Base-by-base conservation (phyloP, 768 basidiomycete species). In the Bullera alba region DNA sequence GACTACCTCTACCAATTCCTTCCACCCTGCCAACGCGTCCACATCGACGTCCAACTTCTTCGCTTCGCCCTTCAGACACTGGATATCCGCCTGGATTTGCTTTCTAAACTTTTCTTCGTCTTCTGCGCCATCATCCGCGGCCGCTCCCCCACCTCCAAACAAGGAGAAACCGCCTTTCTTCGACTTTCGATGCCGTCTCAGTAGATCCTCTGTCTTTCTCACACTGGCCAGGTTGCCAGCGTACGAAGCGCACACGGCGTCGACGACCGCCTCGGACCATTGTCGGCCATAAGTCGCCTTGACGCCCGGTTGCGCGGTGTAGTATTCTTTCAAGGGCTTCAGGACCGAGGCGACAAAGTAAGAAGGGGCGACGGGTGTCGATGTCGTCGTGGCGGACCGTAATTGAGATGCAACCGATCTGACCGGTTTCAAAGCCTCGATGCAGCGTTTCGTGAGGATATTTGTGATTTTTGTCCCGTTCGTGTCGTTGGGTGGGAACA, bases 171-270 rank as follows among this genome's bases (percentile, higher is more conserved):
- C 77, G 0, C 77, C 75, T 58, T 84, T 87, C 63, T 87, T 88
- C 37, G 86, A 85, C 70, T 87, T 93, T 67, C 91, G 90, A 60
- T 93, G 77, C 30, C 86, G 80, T 32, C 84, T 78, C 22, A 97
- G 75, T 10, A 87, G 85, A 65, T 91, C 90, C 57, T 96, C 90
- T 6, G 88, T 88, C 76, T 93, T 93, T 71, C 83, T 86, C 80
- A 92, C 89, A 0, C 81, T 80, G 8, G 82, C 77, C 21, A 97
- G 77, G 64, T 87, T 85, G 49, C 79, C 78, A 12, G 84, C 81
- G 70, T 93, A 95, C 63, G 88, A 89, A 50, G 35, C 48, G 43
- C 60, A 50, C 29, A 87, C 83, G 45, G 76, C 77, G 53, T 85
- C 81, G 58, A 87, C 83, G n/a, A 89, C 78, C 37, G 81, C 39